Evolutionary conservation across 2,329 filamentous ascomycete genomes (phyloP), one percentile per base, ranked within the genome.

Genomic region (Blastomyces emzantsi): DNA sequence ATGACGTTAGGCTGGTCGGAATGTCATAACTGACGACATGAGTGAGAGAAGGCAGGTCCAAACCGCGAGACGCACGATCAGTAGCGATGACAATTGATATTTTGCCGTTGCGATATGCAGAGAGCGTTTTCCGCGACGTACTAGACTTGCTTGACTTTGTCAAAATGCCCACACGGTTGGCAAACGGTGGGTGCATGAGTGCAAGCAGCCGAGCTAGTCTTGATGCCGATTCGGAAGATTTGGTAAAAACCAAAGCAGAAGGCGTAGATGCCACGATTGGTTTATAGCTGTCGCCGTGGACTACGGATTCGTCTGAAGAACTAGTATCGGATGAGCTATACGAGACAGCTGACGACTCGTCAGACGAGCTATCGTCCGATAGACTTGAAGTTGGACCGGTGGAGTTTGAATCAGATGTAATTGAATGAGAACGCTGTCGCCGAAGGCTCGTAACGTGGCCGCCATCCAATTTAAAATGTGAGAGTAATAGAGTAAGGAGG

Each of bases 11-110:
- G 70, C 88, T 92, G 4, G 86, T 83, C 0, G 93, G 93, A 61
- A 97, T 82, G 73, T 97, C 93, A 79, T 97, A 97, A 78, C 96
- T 97, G 76, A 97, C 81, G 57, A 97, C 91, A 72, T 96, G 90
- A 45, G 87, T 86, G 57, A 97, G 83, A 57, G 85, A 83, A 0
- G 86, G 85, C 15, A 96, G 82, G 74, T 97, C 93, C 33, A 97
- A 86, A 70, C 93, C 94, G 67, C 93, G 89, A 1, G 92, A 90
- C 0, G 94, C 90, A n/a, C 95, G 88, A 73, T 97, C 93, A 0
- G 94, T 96, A 0, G 92, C 92, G 56, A 97, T 87, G 54, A 97
- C 85, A 57, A 96, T 85, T 7, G 87, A 86, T 33, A 90, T 76
- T 64, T 84, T 84, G 64, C 82, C 82, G 8, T 79, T 74, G 3